Base-by-base conservation (phyloP, 257 asterid genomes). In the Scutellaria barbata region DNA sequence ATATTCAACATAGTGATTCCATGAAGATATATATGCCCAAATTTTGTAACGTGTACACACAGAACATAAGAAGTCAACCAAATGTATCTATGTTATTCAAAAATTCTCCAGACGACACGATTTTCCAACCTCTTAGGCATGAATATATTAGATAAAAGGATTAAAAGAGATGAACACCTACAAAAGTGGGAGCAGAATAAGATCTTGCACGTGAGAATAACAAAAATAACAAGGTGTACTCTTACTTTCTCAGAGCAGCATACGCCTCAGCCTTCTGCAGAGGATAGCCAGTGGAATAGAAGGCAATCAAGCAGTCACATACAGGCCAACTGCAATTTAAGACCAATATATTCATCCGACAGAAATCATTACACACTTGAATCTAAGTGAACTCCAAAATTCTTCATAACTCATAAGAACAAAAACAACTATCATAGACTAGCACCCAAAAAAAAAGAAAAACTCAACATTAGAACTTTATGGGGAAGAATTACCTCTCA, bases 281-380 rank as follows among this genome's bases (percentile, higher is more conserved):
- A 17, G 97, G 97, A 77, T 87, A 94, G 37, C 96, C 96, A 57
- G 83, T 72, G 42, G 96, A 94, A 66, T 94, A 80, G 87, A 94
- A 94, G 57, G 98, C 99, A 82, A 94, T 88, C 84, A 94, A 82
- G 75, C 98, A 94, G 69, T 94, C 96, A 69, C 99, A 94, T 69
- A 89, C 78, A 12, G 96, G 98, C 98, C 99, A 94, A 62, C 99
- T 94, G 85, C 80, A 80, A 75, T 63, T 30, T 43, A 45, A 74
- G 22, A 65, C 43, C 57, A 66, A 45, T 5, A 30, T 25, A 54
- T 42, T 57, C 17, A 62, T 37, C 51, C 30, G 14, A 73, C 37
- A 69, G 6, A 6, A 40, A 79, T 68, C 14, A 72, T 16, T 16
- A 18, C 10, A 11, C 42, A 10, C 11, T 56, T 20, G 18, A 5